Base-by-base conservation (phyloP, 257 asterid genomes). In the Solanum ossicruentum region DNA sequence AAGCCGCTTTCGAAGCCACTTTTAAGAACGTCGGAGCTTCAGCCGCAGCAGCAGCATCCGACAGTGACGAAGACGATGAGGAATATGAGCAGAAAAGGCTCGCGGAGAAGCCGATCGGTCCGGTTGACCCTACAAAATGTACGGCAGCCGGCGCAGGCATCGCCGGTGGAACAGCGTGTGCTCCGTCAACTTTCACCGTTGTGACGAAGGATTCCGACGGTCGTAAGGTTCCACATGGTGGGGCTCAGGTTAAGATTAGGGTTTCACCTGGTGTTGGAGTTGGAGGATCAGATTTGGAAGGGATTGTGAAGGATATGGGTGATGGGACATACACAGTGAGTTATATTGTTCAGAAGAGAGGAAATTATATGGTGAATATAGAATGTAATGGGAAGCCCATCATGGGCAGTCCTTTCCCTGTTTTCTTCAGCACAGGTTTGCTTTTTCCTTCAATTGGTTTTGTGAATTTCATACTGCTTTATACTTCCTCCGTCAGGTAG, bases 1-100 rank as follows among this genome's bases (percentile, higher is more conserved):
- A 96, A 90, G 99, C 99, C 51, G 99, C 99, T 21, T 96, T 96
- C 82, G 99, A 96, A 77, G 99, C 99, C 71, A 96, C 99, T 39
- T 96, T 96, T 89, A 95, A 91, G 77, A 92, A 89, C 78, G 78
- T 88, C 57, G 89, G 86, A 12, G 60, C 91, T 41, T 86, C 89
- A 5, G 67, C 65, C 0, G 21, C 84, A 10, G 60, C 86, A 11
- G 87, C 92, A 56, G 87, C 90, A 45, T 91, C 93, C 8, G 97
- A 90, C 73, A 89, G 93, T 3, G 92, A 90, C 23, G 84, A 84
- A 9, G 99, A 95, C 7, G 95, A 88, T 3, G 98, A 94, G 15
- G 93, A 92, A 80, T 91, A 86, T 39, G 89, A 88, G 57, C 88
- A 89, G 43, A 90, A 92, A 58, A 88, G 88, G 61, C 86, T 93